Conservation (phyloP, 805 yeast species). For the Starmerella cellae region DNA sequence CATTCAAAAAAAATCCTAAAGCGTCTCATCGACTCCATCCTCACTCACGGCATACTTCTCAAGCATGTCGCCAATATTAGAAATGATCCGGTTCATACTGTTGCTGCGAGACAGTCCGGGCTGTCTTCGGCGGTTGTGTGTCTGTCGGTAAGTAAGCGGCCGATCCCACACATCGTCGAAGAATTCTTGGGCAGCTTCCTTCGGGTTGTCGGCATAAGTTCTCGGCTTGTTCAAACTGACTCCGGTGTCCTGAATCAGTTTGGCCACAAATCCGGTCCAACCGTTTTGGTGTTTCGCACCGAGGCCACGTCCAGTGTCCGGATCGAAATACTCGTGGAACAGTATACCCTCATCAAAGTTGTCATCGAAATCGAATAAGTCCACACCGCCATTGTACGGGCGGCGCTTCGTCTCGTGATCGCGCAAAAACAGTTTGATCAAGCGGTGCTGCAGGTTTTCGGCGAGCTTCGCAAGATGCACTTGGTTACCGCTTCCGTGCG, state of each 20-base stretch:
- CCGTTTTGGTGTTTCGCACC: constrained; percentile 95
- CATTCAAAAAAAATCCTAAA: no score
- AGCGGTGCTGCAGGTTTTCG: constrained; percentile 74
- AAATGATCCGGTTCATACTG: constrained; percentile 17
- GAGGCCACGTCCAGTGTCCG: constrained; percentile 85
- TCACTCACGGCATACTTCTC: constrained; percentile 17
- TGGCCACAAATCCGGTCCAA: constrained; percentile 88
- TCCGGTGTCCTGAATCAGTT: constrained; percentile 79
- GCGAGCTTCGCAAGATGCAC: constrained; percentile 42
- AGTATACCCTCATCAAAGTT: constrained; percentile 62
- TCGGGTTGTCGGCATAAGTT: constrained; percentile 25
- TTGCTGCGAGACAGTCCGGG: constrained; percentile 11
- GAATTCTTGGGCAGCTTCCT: constrained; percentile 27
- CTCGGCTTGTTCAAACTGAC: constrained; percentile 37
- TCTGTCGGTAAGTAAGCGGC: constrained; percentile 12
- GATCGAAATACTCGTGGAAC: constrained; percentile 82
- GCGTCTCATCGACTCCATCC: constrained; percentile 17
- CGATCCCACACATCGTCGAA: constrained; percentile 27
- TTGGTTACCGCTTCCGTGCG: constrained; percentile 39
- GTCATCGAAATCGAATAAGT: constrained; percentile 43
- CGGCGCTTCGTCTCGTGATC: constrained; percentile 40
- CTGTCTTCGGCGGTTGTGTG: constrained; percentile 18
- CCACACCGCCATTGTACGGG: constrained; percentile 55
- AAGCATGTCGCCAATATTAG: constrained; percentile 18
- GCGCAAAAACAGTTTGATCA: constrained; percentile 66